These are phyloP conservation scores for Russula ochroleuca DNA, from an alignment of 768 basidiomycete genomes.

Conservation along the genomic window DNA sequence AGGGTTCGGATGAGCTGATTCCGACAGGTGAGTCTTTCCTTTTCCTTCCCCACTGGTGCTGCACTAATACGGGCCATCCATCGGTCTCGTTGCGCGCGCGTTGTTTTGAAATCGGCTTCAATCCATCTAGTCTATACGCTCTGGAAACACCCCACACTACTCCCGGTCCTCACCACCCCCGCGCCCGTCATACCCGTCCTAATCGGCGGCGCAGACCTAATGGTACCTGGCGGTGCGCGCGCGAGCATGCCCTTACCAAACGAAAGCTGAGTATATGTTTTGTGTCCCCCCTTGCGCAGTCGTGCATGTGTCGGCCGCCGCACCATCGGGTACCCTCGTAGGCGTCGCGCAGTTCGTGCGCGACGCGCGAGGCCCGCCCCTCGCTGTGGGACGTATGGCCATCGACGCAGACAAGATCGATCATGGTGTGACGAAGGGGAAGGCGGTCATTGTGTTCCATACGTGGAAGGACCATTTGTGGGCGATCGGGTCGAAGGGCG, in stretches of 20 bases:
- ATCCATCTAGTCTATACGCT: conserved; percentile 58
- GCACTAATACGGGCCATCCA: neutral
- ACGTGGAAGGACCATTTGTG: conserved; percentile 76
- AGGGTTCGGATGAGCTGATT: conserved; percentile 60
- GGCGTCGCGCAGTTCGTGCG: conserved; percentile 49
- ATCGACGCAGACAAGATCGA: conserved; percentile 35
- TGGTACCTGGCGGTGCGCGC: conserved; percentile 78
- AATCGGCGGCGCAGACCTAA: conserved; percentile 77
- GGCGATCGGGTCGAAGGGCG: conserved; percentile 60
- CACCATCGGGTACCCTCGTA: conserved; percentile 53
- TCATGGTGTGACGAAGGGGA: conserved; percentile 52
- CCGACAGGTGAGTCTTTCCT: conserved; percentile 52
- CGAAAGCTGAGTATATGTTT: neutral
- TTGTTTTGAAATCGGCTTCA: neutral
- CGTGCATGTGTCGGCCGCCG: conserved; percentile 45
- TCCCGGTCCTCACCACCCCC: conserved; percentile 71
- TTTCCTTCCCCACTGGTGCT: neutral
- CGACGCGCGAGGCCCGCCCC: conserved; percentile 46
- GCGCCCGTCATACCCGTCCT: conserved; percentile 65
- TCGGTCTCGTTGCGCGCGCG: neutral
- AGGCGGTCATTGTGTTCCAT: conserved; percentile 69
- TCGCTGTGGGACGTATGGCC: conserved; percentile 76
- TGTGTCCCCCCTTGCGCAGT: conserved; percentile 41
- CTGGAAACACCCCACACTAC: conserved; percentile 65
- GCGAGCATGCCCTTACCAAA: conserved; percentile 30